Conservation (phyloP, 331 rosid genomes). For the Spiraea crenata region DNA sequence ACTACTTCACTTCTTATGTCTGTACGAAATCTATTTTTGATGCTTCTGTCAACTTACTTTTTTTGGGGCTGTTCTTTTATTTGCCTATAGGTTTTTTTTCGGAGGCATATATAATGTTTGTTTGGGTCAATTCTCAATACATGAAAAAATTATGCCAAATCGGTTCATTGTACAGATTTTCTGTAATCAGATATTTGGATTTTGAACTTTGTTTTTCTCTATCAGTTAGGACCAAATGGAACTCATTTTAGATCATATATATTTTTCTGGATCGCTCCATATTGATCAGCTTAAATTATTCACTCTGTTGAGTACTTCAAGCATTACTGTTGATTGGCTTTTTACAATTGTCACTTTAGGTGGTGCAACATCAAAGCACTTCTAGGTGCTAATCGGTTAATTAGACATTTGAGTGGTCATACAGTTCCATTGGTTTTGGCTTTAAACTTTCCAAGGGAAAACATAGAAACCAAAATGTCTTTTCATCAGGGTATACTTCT, state of each 20-base stretch:
- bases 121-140: background rate
- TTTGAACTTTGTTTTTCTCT: background rate
- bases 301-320: conserved; percentile 12
- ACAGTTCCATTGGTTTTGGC: conserved; percentile 80
- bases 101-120: background rate
- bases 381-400: conserved; percentile 81
- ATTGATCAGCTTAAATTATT: background rate
- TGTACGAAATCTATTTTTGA: background rate
- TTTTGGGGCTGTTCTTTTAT: background rate
- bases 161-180: background rate
- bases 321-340: conserved; percentile 21
- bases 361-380: conserved; percentile 80
- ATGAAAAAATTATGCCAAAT: background rate
- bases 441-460: conserved; percentile 70
- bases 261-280: background rate
- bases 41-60: background rate
- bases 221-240: background rate
- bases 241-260: background rate
- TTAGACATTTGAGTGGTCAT: conserved; percentile 70
- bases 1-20: conserved; percentile 8
- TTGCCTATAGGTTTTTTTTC: background rate
- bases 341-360: conserved; percentile 44
- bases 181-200: background rate
- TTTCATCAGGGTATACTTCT: conserved; percentile 62
- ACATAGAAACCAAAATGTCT: conserved; percentile 77